Evolutionary conservation across 805 yeast genomes (phyloP), one percentile per base, ranked within the genome.

Genomic region (Candida pini): DNA sequence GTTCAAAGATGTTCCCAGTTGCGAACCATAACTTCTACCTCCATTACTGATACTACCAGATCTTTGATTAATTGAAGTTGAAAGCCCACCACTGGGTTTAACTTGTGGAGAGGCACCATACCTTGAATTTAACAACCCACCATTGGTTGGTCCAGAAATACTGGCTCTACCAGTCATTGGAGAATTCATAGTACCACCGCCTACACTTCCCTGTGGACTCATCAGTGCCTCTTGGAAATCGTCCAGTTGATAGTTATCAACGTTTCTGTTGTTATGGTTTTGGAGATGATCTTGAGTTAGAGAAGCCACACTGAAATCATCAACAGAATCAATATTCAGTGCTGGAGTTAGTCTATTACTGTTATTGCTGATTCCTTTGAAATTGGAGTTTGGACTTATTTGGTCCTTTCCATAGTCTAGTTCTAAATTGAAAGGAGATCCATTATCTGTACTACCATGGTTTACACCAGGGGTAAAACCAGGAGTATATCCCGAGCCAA

Each of bases 41-140:
- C 48, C 53, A 21, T 46, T 48, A 39, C 53, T 52, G 17, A 45
- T 44, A 31, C 53, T 45, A 18, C 39, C 43, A 4, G 53, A 40
- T 18, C 54, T 41, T 26, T 36, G 42, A 19, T 40, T 45, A 10
- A 34, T 24, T 10, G 51, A 37, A 15, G 45, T 30, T 18, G 50
- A 38, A 18, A 41, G 35, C n/a, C n/a, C n/a, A n/a, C n/a, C n/a
- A 14, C 43, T 22, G 5, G 58, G 51, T 19, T 45, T 45, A 2
- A 55, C 37, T 13, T 47, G 45, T 1, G 61, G 63, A 13, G 63
- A 57, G 18, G 54, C 48, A n/a, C n/a, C n/a, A 32, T 53, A 53
- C 26, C 41, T 48, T 8, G 53, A 30, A 24, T 45, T 50, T 16
- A 18, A 28, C 30, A 36, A 33, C 9, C 33, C 32, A 22, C 33